A percentile compares a stretch with the other conserved stretches of the same genome.
Evolutionary conservation across 1,284 basidiomycete genomes (phyloP).

Genomic region (Singerocomus inundabilis): DNA sequence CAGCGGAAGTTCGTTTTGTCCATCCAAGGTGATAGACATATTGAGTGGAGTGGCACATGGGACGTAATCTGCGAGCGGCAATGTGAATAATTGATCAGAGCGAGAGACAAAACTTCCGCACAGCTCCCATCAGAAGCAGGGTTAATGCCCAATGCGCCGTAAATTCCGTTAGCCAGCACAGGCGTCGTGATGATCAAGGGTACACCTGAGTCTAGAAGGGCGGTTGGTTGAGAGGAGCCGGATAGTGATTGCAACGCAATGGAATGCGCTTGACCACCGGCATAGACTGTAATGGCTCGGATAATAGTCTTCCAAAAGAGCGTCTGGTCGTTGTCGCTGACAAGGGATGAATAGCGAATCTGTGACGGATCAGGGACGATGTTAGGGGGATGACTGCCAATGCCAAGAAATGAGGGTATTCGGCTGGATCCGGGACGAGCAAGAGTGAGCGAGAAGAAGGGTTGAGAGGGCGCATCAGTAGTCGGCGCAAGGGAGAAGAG

Average conservation of each 20-base stretch:
- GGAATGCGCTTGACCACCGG: constrained; percentile 40
- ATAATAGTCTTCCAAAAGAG: constrained; percentile 63
- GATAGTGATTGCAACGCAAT: constrained; percentile 40
- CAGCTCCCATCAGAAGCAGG: constrained; percentile 64
- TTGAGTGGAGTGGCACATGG: constrained; percentile 69
- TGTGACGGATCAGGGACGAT: constrained; percentile 50
- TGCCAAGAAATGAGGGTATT: constrained; percentile 58
- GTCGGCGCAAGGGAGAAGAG: constrained; percentile 61
- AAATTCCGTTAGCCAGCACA: constrained; percentile 69
- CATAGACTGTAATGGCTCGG: constrained; percentile 58
- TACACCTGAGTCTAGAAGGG: constrained; percentile 67
- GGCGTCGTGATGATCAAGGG: constrained; percentile 61
- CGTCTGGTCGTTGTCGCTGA: constrained; percentile 39
- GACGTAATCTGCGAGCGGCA: constrained; percentile 55
- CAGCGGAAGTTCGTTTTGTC: constrained; percentile 52
- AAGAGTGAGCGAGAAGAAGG: constrained; percentile 67
- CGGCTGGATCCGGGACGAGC: constrained; percentile 58
- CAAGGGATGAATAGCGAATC: constrained; percentile 50
- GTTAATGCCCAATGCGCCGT: constrained; percentile 64
- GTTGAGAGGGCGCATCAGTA: constrained; percentile 47
- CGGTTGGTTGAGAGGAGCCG: constrained; percentile 47
- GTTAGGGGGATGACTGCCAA: constrained; percentile 59
- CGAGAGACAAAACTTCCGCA: constrained; percentile 34
- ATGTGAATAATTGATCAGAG: background rate
- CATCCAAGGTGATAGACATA: constrained; percentile 61